Base-by-base conservation (phyloP, 768 basidiomycete genomes). In the Rhodotorula toruloides region DNA sequence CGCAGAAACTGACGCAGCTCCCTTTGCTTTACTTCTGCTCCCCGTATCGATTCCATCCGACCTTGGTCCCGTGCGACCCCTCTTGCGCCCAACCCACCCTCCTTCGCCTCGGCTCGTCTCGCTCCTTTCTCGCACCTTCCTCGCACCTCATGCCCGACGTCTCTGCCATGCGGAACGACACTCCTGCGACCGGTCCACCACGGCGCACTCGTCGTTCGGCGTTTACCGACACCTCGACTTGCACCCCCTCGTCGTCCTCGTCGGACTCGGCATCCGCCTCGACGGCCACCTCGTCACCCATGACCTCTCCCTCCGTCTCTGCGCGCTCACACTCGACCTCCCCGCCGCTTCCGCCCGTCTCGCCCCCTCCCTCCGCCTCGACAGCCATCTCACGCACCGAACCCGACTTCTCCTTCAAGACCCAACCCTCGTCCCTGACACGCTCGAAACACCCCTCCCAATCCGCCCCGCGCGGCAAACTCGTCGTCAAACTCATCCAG, bases 401-500 rank as follows among this genome's bases (percentile, higher is more conserved):
- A 29, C 70, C 70, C 66, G 66, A 72, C 53, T 72, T 72, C 34
- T 67, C 66, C 19, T 67, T 71, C 59, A 64, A 53, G 40, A 59
- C 61, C 8, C 63, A 63, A 25, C 66, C 66, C 13, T 29, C 54
- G 32, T 21, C 60, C 4, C 66, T 61, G 31, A 43, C 53, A 16
- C 61, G 61, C 22, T 47, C 54, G 7, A n/a, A n/a, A n/a, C 49
- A 50, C 36, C 31, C 67, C 19, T n/a, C 48, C 25, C 58, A 32
- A 2, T 49, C 44, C 25, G 54, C 48, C 6, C 76, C 78, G 22
- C 68, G 77, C 42, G 81, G 81, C 50, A 91, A 92, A 79, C 87
- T 99, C 60, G 90, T 90, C 74, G 88, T 99, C 79, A 98, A 98
- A 79, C 85, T 99, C 76, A 91, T 99, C 78, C 86, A 87, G 71